Evolutionary conservation across 352 stramenopile species (phyloP).

Genomic region (Globisporangium cystogenes): DNA sequence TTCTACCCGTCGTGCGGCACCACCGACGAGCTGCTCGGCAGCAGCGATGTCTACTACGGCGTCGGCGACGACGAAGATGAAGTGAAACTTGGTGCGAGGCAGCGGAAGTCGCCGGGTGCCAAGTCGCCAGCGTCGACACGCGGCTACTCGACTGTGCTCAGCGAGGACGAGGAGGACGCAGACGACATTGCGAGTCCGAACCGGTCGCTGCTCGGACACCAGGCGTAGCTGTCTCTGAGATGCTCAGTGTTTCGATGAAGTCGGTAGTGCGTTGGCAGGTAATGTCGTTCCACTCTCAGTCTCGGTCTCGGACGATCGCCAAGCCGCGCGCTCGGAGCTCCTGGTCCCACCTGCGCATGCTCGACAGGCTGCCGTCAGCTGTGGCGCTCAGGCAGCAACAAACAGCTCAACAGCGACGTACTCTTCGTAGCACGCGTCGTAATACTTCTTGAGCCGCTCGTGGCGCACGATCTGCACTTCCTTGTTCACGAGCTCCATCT

Average conservation of each 20-base stretch:
- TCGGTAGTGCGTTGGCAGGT: not conserved
- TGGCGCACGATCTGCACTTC: constrained; percentile 58
- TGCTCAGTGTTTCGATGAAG: not conserved
- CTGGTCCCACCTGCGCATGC: constrained; percentile 46
- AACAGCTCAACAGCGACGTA: constrained; percentile 11
- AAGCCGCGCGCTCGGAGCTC: constrained; percentile 63
- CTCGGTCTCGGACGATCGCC: constrained; percentile 59
- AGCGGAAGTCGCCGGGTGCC: not conserved
- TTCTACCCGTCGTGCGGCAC: constrained; percentile 24
- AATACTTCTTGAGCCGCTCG: constrained; percentile 67
- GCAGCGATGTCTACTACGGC: not conserved
- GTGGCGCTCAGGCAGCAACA: not conserved
- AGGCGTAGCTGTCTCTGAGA: not conserved
- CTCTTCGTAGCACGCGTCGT: constrained; percentile 70
- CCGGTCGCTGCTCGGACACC: not conserved
- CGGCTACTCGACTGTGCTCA: not conserved
- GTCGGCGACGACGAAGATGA: not conserved
- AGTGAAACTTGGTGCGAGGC: not conserved
- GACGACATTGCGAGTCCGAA: not conserved
- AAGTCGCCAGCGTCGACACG: not conserved
- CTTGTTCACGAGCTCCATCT: constrained; percentile 76
- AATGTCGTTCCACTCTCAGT: constrained; percentile 23
- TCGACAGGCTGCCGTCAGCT: not conserved
- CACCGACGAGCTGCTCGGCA: not conserved
- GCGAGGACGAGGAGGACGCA: not conserved